Conservation (phyloP, 129 eudicot species). For the Tagetes erecta region DNA sequence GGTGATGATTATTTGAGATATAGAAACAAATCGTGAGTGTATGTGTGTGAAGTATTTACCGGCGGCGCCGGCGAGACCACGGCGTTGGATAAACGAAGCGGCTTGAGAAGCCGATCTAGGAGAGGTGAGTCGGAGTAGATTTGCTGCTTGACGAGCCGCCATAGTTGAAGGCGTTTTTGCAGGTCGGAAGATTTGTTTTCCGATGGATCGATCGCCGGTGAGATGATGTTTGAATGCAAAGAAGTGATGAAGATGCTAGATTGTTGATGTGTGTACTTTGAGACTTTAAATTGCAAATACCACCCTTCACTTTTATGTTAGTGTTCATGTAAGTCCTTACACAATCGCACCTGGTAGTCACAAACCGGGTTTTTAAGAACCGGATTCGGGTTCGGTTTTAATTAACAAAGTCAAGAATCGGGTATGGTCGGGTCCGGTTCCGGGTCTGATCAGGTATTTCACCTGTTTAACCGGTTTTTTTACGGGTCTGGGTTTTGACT, state of each 20-base stretch:
- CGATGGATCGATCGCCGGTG: background rate
- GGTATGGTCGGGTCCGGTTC: too few relatives aligned
- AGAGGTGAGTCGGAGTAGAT: conserved; percentile 55
- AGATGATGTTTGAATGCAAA: background rate
- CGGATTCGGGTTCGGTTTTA: too few relatives aligned
- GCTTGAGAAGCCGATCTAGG: conserved; percentile 42
- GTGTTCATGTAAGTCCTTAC: background rate
- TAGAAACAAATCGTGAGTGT: background rate
- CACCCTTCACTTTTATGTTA: background rate
- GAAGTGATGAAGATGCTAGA: background rate
- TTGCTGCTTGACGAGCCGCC: conserved; percentile 70
- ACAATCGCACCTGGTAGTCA: background rate
- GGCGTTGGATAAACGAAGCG: conserved; percentile 72
- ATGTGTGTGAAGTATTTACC: conserved; percentile 40
- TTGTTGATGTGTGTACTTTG: background rate
- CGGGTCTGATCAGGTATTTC: too few relatives aligned
- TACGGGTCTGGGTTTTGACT: too few relatives aligned
- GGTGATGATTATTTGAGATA: background rate
- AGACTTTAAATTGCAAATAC: background rate
- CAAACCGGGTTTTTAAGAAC: too few relatives aligned
- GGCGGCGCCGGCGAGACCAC: conserved; percentile 80
- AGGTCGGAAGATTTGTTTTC: background rate
- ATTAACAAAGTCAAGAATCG: too few relatives aligned
- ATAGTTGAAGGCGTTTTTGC: conserved; percentile 57
- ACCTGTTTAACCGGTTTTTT: too few relatives aligned